Evolutionary conservation across 345 rosid genomes (phyloP), one percentile per base, ranked within the genome.

Genomic region (Camelina laxa): DNA sequence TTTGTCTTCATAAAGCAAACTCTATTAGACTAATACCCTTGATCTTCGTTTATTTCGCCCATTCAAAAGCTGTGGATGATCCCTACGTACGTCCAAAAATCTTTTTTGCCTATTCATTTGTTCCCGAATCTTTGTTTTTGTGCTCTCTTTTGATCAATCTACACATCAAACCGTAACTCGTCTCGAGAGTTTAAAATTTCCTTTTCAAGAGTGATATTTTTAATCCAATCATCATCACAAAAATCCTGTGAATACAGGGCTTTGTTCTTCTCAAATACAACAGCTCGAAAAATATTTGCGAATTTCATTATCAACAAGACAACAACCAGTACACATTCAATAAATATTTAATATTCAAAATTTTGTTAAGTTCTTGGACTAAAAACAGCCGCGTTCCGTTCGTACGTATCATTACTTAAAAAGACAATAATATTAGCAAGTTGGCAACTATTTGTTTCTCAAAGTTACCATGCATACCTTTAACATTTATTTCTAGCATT

Each of bases 321-420:
- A 27, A 27, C 30, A 27, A 27, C 72, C 15, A 36, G 9, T 41
- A 50, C 60, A 19, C 24, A 60, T 60, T 7, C 2, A 17, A 60
- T 60, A 10, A 4, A 42, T 14, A 20, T 30, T 27, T 6, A 17
- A 2, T 24, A n/a, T 5, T 27, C 27, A 27, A 27, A 27, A 27
- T 4, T 22, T 22, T 6, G 6, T 5, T n/a, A 42, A 15, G 2
- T 63, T 44, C 5, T 12, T 27, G 68, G 24, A 61, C 17, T 12
- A 50, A 7, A 61, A 51, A 33, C 33, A 61, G 31, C 69, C 69
- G 19, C 69, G 69, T 38, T 50, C 8, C 22, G 8, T 72, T 27
- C 13, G 51, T 51, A 39, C 48, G 31, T 60, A 38, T 51, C 16
- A 10, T 47, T 50, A 19, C 45, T 11, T 36, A 60, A 13, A 36